Conservation (phyloP, 2,329 filamentous ascomycete genomes). For the Ophiocordyceps camponoti-floridani region DNA sequence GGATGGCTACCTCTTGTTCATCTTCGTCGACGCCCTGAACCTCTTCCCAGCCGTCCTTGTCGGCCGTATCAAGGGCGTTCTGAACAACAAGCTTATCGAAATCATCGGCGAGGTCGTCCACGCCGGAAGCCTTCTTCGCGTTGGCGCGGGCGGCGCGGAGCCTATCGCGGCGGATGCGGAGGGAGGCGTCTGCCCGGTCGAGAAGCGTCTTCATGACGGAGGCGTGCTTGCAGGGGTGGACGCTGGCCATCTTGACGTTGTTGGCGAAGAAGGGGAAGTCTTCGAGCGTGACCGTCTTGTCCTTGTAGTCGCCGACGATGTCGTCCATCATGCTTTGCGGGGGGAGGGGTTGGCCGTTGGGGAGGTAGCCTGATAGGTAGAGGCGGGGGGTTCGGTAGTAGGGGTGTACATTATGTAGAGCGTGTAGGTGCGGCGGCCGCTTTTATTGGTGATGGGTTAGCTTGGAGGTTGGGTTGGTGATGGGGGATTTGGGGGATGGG, state of each 20-base stretch:
- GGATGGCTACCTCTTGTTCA: slow-evolving; percentile 58
- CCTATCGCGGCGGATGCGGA: slow-evolving; percentile 77
- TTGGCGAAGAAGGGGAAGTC: slow-evolving; percentile 92
- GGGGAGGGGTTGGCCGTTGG: slow-evolving; percentile 62
- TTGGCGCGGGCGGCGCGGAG: slow-evolving; percentile 37
- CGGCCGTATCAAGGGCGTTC: slow-evolving; percentile 30
- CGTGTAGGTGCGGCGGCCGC: slow-evolving; percentile 80
- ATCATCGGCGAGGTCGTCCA: slow-evolving; percentile 77
- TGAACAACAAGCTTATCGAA: slow-evolving; percentile 46
- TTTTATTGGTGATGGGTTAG: slow-evolving; percentile 15
- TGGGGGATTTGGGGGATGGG: not conserved
- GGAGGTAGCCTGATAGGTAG: slow-evolving; percentile 80
- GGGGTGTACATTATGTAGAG: slow-evolving; percentile 97
- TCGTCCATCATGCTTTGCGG: slow-evolving; percentile 90
- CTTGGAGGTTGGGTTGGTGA: not conserved
- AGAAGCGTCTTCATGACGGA: slow-evolving; percentile 96
- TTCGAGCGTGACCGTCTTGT: slow-evolving; percentile 96
- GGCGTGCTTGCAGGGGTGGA: slow-evolving; percentile 94
- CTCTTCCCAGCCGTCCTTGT: slow-evolving; percentile 48
- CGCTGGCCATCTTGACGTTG: slow-evolving; percentile 85
- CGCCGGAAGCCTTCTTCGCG: slow-evolving; percentile 31
- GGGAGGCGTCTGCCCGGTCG: slow-evolving; percentile 81
- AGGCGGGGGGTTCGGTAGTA: slow-evolving; percentile 93
- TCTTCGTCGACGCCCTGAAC: slow-evolving; percentile 42
- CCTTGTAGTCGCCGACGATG: slow-evolving; percentile 90